Evolutionary conservation across 176 grass and related monocot genomes (phyloP).

Genomic region (Carex kokanica): DNA sequence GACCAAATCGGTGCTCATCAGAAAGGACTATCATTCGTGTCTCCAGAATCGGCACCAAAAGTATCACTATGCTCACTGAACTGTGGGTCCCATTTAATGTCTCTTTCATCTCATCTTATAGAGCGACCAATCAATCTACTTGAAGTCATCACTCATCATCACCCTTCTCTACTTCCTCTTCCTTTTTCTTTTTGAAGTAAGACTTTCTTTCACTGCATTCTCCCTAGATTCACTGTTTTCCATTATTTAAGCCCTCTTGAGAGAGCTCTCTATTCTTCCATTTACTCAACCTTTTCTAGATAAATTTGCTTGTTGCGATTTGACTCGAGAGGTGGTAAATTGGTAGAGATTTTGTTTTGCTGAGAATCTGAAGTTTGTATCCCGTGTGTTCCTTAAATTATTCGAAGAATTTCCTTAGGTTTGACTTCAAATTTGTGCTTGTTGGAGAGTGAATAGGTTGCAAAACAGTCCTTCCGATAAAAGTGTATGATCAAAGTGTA

Average conservation of each 20-base stretch:
- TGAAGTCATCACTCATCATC: neutral
- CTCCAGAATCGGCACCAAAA: neutral
- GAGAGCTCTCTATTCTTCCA: neutral
- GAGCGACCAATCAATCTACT: slow-evolving; percentile 18
- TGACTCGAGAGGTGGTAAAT: neutral
- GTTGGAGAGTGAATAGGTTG: slow-evolving; percentile 3
- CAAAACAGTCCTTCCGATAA: neutral
- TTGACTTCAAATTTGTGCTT: neutral
- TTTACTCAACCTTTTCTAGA: neutral
- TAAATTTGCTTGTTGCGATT: neutral
- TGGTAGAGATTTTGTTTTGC: neutral
- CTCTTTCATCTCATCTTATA: neutral
- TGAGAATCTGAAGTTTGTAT: neutral
- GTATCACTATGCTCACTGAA: neutral
- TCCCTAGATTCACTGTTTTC: neutral
- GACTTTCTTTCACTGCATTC: neutral
- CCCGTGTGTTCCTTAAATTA: neutral
- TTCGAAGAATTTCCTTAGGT: neutral
- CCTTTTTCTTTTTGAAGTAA: neutral
- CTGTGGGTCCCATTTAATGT: neutral
- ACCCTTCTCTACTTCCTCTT: neutral
- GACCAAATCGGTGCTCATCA: neutral
- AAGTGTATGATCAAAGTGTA: neutral
- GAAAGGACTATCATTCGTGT: neutral
- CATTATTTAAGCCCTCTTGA: slow-evolving; percentile 23